A percentile compares a stretch with the other conserved stretches of the same genome.
phyloP scores from a whole-genome alignment of 176 grass and related monocot genomes.

The Olyra latifolia region DNA sequence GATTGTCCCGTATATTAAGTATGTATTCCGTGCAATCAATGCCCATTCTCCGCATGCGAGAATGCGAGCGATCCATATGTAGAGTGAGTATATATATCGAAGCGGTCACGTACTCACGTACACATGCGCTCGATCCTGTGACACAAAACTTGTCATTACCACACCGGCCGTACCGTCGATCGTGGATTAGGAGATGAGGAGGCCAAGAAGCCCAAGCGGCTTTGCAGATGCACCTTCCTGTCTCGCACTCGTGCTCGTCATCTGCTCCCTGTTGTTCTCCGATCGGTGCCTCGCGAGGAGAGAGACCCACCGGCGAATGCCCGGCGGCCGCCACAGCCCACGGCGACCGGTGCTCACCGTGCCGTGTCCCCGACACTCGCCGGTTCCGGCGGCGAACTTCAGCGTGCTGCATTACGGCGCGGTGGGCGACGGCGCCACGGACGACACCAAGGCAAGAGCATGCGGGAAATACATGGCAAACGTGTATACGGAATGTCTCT shows the following conservation, averaged over 20 bases:
- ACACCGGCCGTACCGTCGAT: not conserved
- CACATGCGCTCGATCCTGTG: not conserved
- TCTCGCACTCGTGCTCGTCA: not conserved
- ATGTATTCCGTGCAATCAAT: slow-evolving; percentile 21
- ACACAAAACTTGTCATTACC: not conserved
- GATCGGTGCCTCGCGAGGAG: not conserved
- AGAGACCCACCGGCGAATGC: not conserved
- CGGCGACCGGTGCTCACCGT: not conserved
- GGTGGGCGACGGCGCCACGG: slow-evolving; percentile 39
- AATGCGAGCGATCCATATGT: not conserved
- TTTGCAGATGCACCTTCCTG: not conserved
- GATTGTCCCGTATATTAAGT: no score
- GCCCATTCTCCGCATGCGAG: not conserved
- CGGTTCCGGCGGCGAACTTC: slow-evolving; percentile 21
- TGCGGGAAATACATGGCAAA: not conserved
- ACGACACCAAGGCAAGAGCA: slow-evolving; percentile 57
- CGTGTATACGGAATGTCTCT: not conserved
- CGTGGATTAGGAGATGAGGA: not conserved
- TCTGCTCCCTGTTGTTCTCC: not conserved
- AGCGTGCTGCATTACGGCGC: slow-evolving; percentile 57
- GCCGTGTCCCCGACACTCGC: not conserved
- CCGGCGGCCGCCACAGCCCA: not conserved
- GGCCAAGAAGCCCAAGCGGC: not conserved
- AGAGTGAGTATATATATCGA: no score
- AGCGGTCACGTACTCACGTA: not conserved